Conservation (phyloP, 2,329 filamentous ascomycete species). For the Xylaria sp. region DNA sequence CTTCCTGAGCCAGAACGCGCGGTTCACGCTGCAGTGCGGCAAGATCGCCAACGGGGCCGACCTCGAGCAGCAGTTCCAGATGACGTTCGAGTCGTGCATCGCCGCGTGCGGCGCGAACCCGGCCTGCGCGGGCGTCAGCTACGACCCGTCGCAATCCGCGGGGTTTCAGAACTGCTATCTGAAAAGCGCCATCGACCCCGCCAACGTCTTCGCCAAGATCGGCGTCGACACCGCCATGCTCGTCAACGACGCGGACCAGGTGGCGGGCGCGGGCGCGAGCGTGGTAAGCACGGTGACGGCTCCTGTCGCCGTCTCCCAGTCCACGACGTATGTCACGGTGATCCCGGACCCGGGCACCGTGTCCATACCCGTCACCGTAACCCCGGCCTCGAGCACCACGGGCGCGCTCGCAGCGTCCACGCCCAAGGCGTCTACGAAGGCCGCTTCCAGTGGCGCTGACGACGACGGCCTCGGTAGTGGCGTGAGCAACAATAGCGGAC, state of each 20-base stretch:
- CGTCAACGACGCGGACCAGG: conserved; percentile 6
- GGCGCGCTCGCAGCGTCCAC: conserved; percentile 22
- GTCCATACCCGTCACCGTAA: conserved; percentile 28
- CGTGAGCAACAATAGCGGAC: not conserved
- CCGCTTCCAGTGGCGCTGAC: conserved; percentile 3
- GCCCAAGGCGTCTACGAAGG: not conserved
- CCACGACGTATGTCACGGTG: conserved; percentile 19
- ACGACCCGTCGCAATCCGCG: conserved; percentile 43
- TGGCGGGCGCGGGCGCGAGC: not conserved
- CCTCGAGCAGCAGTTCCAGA: conserved; percentile 39
- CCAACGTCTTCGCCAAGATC: conserved; percentile 35
- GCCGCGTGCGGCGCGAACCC: conserved; percentile 31
- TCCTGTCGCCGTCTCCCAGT: conserved; percentile 8
- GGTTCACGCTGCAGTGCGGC: conserved; percentile 35
- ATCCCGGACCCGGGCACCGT: conserved; percentile 6
- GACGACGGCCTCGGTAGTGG: not conserved
- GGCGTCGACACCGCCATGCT: conserved; percentile 48
- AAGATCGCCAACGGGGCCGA: conserved; percentile 32
- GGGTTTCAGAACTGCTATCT: conserved; percentile 46
- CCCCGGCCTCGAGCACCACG: conserved; percentile 11
- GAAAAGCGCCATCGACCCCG: conserved; percentile 31
- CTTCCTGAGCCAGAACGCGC: conserved; percentile 21
- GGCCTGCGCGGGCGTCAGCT: conserved; percentile 48
- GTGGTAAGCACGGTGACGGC: not conserved
- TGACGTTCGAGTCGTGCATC: conserved; percentile 36